Percentiles rank a stretch among this genome's conserved stretches.
These are phyloP conservation scores for Nicotiana attenuata DNA, from an alignment of 257 asterid species.

Conservation along the genomic window DNA sequence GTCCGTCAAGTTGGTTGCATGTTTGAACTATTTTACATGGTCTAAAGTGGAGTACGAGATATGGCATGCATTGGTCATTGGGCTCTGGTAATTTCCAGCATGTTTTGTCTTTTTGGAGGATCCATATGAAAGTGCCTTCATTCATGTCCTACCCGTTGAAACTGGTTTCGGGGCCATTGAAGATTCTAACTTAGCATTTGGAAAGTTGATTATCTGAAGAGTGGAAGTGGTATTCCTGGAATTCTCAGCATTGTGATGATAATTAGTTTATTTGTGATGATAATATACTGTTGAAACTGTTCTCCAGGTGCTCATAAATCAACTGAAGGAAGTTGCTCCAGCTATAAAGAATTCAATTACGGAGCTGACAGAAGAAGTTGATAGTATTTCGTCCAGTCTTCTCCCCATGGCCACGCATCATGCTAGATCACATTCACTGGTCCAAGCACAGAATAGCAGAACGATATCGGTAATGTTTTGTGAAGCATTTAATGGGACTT, in stretches of 20 bases:
- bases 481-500: background rate
- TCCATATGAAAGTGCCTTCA: background rate
- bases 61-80: slow-evolving; percentile 4
- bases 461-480: slow-evolving; percentile 47
- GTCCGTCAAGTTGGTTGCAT: background rate
- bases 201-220: slow-evolving; percentile 5
- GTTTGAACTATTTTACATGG: slow-evolving; percentile 5
- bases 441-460: slow-evolving; percentile 72
- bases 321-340: slow-evolving; percentile 95
- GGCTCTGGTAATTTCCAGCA: slow-evolving; percentile 5
- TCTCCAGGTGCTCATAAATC: slow-evolving; percentile 89
- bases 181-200: slow-evolving; percentile 5
- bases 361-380: slow-evolving; percentile 83
- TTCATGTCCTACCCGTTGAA: background rate
- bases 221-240: slow-evolving; percentile 7
- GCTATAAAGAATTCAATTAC: slow-evolving; percentile 80
- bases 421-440: slow-evolving; percentile 65
- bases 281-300: slow-evolving; percentile 2
- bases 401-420: slow-evolving; percentile 47
- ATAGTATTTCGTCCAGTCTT: slow-evolving; percentile 59
- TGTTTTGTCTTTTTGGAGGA: slow-evolving; percentile 2
- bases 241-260: background rate
- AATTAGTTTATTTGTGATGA: background rate
- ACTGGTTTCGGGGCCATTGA: background rate
- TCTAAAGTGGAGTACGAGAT: background rate